Evolutionary conservation across 345 rosid genomes (phyloP).

Genomic region (Rhizophora mangle): DNA sequence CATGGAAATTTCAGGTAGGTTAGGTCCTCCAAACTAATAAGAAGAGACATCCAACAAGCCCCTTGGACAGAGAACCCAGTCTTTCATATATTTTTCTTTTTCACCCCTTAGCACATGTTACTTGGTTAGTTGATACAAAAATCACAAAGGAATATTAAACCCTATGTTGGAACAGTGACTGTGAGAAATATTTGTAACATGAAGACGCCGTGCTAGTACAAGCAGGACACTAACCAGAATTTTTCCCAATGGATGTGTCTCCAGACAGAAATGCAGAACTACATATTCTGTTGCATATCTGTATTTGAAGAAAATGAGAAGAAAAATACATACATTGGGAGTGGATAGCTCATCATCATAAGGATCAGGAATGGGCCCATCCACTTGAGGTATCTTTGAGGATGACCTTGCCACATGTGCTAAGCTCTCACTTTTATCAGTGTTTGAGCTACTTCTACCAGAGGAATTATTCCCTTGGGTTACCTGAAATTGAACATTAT

Average conservation of each 20-base stretch:
- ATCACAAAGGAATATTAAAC: background rate
- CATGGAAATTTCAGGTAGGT: too few relatives aligned
- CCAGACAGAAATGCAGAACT: background rate
- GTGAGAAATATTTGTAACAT: background rate
- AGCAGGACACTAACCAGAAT: background rate
- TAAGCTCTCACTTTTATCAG: slow-evolving; percentile 19
- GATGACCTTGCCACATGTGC: slow-evolving; percentile 23
- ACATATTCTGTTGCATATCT: background rate
- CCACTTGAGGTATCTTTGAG: slow-evolving; percentile 72
- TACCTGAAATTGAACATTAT: slow-evolving; percentile 32
- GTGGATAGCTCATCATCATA: slow-evolving; percentile 89
- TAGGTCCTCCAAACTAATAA: background rate
- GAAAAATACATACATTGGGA: slow-evolving; percentile 66
- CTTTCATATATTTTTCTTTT: background rate
- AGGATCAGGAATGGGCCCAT: slow-evolving; percentile 95
- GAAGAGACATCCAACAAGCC: background rate
- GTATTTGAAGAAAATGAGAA: background rate
- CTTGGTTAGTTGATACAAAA: background rate
- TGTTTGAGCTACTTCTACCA: slow-evolving; percentile 14
- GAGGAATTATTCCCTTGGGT: slow-evolving; percentile 24
- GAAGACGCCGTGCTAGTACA: background rate
- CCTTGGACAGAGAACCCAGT: background rate
- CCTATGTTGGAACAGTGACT: background rate
- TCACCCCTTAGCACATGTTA: background rate
- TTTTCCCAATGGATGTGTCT: background rate